Conservation (phyloP, 2,329 filamentous ascomycete genomes). For the Cladosporium colombiae region DNA sequence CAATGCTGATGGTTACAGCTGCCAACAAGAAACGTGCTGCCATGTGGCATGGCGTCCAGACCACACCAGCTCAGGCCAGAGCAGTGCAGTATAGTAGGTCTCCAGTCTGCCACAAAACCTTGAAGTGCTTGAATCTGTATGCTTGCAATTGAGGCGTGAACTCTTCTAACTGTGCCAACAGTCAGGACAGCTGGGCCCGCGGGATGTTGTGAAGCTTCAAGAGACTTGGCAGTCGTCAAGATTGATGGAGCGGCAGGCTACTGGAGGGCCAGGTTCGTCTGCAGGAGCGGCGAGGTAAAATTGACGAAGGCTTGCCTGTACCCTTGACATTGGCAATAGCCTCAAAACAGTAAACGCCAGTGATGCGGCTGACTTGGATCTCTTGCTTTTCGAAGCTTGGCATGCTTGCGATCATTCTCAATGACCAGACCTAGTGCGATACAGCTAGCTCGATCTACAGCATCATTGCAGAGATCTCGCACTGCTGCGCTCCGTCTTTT, state of each 20-base stretch:
- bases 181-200: background rate
- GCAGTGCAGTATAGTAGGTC: background rate
- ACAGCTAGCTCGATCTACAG: background rate
- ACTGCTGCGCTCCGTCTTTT: background rate
- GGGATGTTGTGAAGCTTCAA: background rate
- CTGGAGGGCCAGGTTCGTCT: background rate
- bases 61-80: background rate
- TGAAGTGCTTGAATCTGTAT: background rate
- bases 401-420: background rate
- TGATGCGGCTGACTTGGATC: background rate
- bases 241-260: background rate
- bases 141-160: background rate
- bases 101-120: background rate
- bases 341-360: background rate
- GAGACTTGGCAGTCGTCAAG: background rate
- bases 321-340: background rate
- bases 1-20: background rate
- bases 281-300: background rate
- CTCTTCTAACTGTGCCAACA: background rate
- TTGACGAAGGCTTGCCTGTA: constrained; percentile 3
- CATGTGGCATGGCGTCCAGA: constrained; percentile 3
- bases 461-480: background rate
- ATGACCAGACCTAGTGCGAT: background rate
- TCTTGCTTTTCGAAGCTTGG: background rate
- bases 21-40: background rate